Conservation (phyloP, 805 yeast genomes). For the Scheffersomyces ergatensis region DNA sequence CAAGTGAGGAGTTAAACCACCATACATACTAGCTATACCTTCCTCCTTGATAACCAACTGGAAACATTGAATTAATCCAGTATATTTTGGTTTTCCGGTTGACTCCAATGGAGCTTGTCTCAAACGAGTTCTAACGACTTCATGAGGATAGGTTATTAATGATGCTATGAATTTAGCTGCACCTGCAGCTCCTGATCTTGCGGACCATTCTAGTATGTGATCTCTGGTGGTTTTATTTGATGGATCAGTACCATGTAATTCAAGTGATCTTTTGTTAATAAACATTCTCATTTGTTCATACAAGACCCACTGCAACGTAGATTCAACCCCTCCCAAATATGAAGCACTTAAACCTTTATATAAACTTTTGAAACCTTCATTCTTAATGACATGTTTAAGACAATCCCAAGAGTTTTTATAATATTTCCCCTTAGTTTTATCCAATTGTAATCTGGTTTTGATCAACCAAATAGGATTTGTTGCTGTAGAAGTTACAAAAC, state of each 20-base stretch:
- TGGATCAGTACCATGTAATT: constrained; percentile 27
- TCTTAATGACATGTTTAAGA: constrained; percentile 58
- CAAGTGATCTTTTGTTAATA: constrained; percentile 51
- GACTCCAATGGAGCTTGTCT: constrained; percentile 85
- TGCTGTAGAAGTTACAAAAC: constrained; percentile 90
- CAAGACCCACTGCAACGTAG: constrained; percentile 93
- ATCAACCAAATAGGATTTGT: constrained; percentile 98
- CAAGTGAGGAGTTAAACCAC: constrained; percentile 96
- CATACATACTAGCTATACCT: constrained; percentile 90
- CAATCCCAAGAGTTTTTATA: constrained; percentile 90
- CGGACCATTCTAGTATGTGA: constrained; percentile 82
- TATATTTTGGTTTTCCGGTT: constrained; percentile 80
- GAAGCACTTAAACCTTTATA: constrained; percentile 94
- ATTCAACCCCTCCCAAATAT: constrained; percentile 88
- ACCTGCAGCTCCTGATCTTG: constrained; percentile 97
- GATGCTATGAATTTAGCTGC: constrained; percentile 93
- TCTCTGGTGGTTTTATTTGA: constrained; percentile 48
- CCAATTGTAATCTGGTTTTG: constrained; percentile 91
- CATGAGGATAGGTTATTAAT: constrained; percentile 92
- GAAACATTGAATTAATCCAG: constrained; percentile 87
- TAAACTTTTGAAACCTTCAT: constrained; percentile 78
- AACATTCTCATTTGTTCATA: constrained; percentile 89
- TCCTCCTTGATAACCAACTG: constrained; percentile 84
- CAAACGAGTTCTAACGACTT: constrained; percentile 90
- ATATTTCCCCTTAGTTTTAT: constrained; percentile 61